Evolutionary conservation across 139 green algal genomes (phyloP).

Genomic region (Yamagishiella unicocca): DNA sequence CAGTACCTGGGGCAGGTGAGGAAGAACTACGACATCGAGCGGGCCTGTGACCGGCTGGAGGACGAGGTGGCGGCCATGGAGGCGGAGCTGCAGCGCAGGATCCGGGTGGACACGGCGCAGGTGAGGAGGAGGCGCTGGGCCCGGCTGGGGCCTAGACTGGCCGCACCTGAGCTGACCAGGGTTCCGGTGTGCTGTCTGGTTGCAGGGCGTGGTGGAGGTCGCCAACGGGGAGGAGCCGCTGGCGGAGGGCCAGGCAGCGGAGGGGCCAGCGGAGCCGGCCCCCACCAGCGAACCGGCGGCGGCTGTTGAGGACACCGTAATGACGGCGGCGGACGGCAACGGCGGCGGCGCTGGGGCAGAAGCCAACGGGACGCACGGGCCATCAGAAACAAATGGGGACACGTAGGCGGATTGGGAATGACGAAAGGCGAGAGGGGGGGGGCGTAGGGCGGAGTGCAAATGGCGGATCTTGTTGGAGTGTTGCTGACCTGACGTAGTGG

Average conservation of each 20-base stretch:
- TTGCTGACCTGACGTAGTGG: no score
- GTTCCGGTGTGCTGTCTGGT: no score
- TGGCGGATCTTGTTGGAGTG: no score
- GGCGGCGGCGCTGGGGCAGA: background rate
- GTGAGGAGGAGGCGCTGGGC: background rate
- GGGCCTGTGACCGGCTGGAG: slow-evolving; percentile 66
- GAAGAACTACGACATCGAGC: slow-evolving; percentile 79
- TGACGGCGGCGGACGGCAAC: background rate
- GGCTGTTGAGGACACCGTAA: background rate
- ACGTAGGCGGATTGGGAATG: no score
- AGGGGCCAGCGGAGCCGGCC: background rate
- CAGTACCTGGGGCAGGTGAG: slow-evolving; percentile 51
- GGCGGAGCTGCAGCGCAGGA: slow-evolving; percentile 16
- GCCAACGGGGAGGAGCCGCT: background rate
- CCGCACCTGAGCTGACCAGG: no score
- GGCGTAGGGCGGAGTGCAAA: no score
- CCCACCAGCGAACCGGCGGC: background rate
- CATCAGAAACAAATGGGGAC: no score
- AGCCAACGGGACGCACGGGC: background rate
- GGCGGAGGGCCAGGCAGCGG: background rate
- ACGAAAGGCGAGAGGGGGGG: no score
- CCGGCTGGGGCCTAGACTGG: no score
- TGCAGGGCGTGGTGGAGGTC: background rate
- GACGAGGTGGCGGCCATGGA: slow-evolving; percentile 50
- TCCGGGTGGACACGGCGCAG: background rate